These are phyloP conservation scores for Aspergillus sojae DNA, from an alignment of 2,329 filamentous ascomycete species.

Conservation along the genomic window DNA sequence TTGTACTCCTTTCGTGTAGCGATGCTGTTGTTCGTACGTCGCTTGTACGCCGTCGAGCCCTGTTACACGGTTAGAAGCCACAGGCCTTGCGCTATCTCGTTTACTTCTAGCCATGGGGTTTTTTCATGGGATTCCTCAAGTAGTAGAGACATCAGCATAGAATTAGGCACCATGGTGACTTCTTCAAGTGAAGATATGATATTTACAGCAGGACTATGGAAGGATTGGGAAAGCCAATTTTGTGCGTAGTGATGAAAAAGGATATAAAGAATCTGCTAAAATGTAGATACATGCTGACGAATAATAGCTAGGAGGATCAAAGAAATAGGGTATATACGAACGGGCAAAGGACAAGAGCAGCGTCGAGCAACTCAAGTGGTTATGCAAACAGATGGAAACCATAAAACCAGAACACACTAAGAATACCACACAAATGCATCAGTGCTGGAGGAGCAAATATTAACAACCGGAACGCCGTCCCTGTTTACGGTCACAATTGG, in stretches of 20 bases:
- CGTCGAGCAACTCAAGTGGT: conserved; percentile 13
- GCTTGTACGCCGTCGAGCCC: neutral
- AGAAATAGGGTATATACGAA: conserved; percentile 16
- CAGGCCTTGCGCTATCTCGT: neutral
- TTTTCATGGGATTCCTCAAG: too few relatives aligned
- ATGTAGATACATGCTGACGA: conserved; percentile 4
- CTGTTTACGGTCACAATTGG: conserved; percentile 13
- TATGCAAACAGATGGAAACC: conserved; percentile 8
- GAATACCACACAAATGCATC: conserved; percentile 6
- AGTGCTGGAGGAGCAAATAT: conserved; percentile 5
- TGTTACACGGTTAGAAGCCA: neutral
- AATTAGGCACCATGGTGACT: neutral
- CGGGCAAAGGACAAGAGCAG: conserved; percentile 7
- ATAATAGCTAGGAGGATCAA: neutral
- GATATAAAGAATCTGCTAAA: conserved; percentile 4
- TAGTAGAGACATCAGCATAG: neutral
- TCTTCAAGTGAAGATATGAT: neutral
- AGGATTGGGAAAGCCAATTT: neutral
- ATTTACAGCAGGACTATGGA: neutral
- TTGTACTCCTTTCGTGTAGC: neutral
- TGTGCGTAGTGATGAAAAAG: neutral
- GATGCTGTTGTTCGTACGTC: neutral
- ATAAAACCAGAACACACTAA: neutral
- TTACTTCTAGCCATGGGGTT: neutral
- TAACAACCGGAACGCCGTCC: conserved; percentile 20